These are phyloP conservation scores for Lipomyces oligophaga DNA, from an alignment of 805 yeast genomes.

Conservation along the genomic window DNA sequence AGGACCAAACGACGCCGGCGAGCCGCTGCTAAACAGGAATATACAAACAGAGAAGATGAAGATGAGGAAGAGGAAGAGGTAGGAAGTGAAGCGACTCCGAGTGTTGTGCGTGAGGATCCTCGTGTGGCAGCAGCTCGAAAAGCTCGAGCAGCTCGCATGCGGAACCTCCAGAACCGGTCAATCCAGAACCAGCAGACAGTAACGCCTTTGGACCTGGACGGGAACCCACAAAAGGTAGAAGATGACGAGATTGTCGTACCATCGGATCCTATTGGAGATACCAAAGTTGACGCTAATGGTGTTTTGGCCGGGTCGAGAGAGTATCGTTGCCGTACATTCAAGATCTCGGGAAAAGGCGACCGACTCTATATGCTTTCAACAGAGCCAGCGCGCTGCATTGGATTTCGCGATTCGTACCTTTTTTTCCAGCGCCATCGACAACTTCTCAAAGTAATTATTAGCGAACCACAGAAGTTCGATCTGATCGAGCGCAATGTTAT, in stretches of 20 bases:
- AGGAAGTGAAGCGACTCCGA: slow-evolving; percentile 1
- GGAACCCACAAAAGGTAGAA: slow-evolving; percentile 57
- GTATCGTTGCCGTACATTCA: slow-evolving; percentile 53
- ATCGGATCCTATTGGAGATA: slow-evolving; percentile 74
- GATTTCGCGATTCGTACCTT: slow-evolving; percentile 86
- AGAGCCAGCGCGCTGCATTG: slow-evolving; percentile 93
- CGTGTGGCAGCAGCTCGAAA: slow-evolving; percentile 29
- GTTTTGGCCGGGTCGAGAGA: slow-evolving; percentile 66
- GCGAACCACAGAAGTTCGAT: slow-evolving; percentile 76
- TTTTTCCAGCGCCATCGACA: slow-evolving; percentile 81
- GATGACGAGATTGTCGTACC: slow-evolving; percentile 77
- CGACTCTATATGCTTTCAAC: slow-evolving; percentile 85
- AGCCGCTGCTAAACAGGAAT: background rate
- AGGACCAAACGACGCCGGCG: slow-evolving; percentile 7
- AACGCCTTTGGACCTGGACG: slow-evolving; percentile 58
- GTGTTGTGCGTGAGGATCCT: slow-evolving; percentile 24
- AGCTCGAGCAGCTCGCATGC: slow-evolving; percentile 26
- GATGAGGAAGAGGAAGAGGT: slow-evolving; percentile 10
- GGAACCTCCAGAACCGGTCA: slow-evolving; percentile 20
- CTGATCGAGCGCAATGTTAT: slow-evolving; percentile 74
- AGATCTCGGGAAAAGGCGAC: slow-evolving; percentile 55
- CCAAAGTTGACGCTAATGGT: slow-evolving; percentile 67
- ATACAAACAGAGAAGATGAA: slow-evolving; percentile 5
- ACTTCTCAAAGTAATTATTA: slow-evolving; percentile 67
- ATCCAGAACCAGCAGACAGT: slow-evolving; percentile 43